Conservation (phyloP, 2,329 filamentous ascomycete species). For the Hymenoscyphus scutula region DNA sequence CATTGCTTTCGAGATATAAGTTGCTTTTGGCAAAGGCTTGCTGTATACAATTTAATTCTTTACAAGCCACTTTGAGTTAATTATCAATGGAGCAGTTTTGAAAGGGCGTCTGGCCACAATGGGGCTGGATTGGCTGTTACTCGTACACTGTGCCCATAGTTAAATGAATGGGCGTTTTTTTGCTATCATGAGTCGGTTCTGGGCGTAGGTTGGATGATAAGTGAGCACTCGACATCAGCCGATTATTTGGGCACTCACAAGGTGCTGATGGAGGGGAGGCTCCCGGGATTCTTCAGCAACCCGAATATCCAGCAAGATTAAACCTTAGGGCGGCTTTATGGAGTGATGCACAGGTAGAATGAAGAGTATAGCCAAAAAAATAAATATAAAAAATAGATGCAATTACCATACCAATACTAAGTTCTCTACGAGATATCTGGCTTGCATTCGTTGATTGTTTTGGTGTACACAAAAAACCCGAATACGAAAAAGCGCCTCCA, state of each 20-base stretch:
- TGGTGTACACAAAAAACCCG: slow-evolving; percentile 2
- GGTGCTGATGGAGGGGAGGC: background rate
- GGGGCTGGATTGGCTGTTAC: background rate
- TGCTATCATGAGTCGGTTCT: background rate
- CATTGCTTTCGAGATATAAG: background rate
- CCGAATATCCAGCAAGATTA: background rate
- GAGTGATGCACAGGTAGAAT: too few species aligned
- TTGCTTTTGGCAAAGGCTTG: background rate
- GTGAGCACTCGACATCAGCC: background rate
- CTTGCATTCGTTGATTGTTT: background rate
- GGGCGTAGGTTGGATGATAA: too few species aligned
- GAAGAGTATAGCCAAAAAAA: too few species aligned
- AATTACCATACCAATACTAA: too few species aligned
- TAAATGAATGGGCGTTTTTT: background rate
- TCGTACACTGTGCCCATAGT: background rate
- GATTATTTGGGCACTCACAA: background rate
- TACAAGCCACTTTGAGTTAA: background rate
- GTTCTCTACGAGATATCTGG: background rate
- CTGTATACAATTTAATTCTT: slow-evolving; percentile 2
- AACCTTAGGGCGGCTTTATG: too few species aligned
- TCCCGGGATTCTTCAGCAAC: background rate
- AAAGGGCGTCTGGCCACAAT: background rate
- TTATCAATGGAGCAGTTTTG: background rate
- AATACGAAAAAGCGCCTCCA: slow-evolving; percentile 9
- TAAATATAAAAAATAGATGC: too few species aligned